Conservation (phyloP, 169 alveolate genomes). For the Eimeria praecox region DNA sequence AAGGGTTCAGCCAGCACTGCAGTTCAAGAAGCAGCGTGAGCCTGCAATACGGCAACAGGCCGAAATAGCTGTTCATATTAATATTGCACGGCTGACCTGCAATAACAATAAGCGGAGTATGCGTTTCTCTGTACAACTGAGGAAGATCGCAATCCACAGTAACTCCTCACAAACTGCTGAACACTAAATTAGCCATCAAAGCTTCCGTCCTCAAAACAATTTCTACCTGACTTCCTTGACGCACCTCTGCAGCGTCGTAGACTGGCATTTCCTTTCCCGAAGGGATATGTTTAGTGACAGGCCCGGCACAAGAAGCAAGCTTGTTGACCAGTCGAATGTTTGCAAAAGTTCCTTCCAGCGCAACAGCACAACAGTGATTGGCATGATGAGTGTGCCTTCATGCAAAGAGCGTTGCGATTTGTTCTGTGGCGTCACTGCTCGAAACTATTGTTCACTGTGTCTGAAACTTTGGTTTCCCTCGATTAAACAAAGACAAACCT, state of each 20-base stretch:
- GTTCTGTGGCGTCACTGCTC: neutral
- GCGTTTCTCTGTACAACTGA: slow-evolving; percentile 84
- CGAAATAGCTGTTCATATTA: neutral
- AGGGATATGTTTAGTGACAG: slow-evolving; percentile 95
- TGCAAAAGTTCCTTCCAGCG: slow-evolving; percentile 96
- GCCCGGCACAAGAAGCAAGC: slow-evolving; percentile 95
- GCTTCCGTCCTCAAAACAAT: neutral
- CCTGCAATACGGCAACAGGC: neutral
- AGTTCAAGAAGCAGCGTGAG: neutral
- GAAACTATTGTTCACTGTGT: neutral
- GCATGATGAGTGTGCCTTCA: neutral
- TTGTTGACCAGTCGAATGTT: slow-evolving; percentile 96
- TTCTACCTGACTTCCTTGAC: neutral
- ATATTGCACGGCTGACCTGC: slow-evolving; percentile 54
- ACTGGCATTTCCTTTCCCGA: slow-evolving; percentile 92
- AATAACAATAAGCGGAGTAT: slow-evolving; percentile 86
- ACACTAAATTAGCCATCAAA: neutral
- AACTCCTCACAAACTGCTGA: neutral
- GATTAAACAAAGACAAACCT: slow-evolving; percentile 1
- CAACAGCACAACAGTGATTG: slow-evolving; percentile 83
- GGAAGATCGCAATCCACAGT: neutral
- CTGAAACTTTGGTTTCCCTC: neutral
- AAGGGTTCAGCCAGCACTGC: slow-evolving; percentile 4
- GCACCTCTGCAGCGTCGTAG: slow-evolving; percentile 95
- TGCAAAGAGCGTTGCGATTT: neutral